Conservation (phyloP, 495 filamentous ascomycete genomes). For the Geoglossum glabrum region DNA sequence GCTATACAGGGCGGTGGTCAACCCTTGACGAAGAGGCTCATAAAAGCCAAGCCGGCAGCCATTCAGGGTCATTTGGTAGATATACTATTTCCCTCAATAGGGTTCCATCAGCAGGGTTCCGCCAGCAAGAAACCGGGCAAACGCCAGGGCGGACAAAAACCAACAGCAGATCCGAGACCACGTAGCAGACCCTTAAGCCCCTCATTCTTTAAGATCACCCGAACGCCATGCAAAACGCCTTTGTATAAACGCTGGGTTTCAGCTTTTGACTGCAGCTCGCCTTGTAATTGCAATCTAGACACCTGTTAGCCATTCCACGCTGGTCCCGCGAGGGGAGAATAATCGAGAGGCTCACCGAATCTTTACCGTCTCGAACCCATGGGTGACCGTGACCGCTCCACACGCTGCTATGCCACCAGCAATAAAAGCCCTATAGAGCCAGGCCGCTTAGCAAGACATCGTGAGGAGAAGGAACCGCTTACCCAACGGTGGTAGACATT, state of each 20-base stretch:
- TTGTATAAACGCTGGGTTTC: conserved; percentile 72
- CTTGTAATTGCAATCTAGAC: conserved; percentile 75
- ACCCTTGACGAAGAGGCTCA: conserved; percentile 60
- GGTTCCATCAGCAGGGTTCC: conserved; percentile 3
- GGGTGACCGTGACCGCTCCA: conserved; percentile 92
- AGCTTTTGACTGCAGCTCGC: conserved; percentile 74
- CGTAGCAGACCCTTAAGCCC: conserved; percentile 70
- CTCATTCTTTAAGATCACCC: conserved; percentile 82
- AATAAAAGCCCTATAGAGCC: conserved; percentile 44
- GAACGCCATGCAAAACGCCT: conserved; percentile 81
- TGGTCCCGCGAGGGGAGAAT: neutral
- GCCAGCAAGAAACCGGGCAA: neutral
- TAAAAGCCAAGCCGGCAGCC: conserved; percentile 96
- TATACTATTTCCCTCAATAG: conserved; percentile 60
- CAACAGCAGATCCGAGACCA: conserved; percentile 68
- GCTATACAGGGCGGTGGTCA: conserved; percentile 46
- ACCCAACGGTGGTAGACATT: conserved; percentile 37
- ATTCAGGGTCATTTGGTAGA: conserved; percentile 93
- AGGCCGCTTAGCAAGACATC: conserved; percentile 1
- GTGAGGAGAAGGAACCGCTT: conserved; percentile 5
- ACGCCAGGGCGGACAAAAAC: conserved; percentile 6
- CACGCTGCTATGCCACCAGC: conserved; percentile 92
- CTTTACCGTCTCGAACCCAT: conserved; percentile 98
- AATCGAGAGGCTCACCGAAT: conserved; percentile 45
- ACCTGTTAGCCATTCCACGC: neutral